Evolutionary conservation across 768 basidiomycete species (phyloP).

Genomic region (Collybia mongolica): DNA sequence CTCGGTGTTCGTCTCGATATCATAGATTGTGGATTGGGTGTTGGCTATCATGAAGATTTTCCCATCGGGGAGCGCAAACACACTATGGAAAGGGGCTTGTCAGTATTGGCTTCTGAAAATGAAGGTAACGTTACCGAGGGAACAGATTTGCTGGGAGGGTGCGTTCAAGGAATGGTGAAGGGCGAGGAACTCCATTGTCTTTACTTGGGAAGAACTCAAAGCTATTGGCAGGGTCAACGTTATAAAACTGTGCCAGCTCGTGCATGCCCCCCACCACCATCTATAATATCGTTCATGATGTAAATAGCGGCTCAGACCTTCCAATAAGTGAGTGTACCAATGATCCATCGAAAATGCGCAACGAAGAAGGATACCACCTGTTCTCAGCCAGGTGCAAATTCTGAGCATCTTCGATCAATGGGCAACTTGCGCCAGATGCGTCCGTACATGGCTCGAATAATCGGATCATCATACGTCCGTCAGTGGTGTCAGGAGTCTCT

Average conservation of each 20-base stretch:
- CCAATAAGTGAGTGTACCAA: slow-evolving; percentile 30
- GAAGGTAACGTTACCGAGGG: slow-evolving; percentile 19
- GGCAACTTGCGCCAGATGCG: slow-evolving; percentile 28
- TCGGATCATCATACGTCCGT: neutral
- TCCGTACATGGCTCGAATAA: slow-evolving; percentile 7
- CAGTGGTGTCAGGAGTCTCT: no score
- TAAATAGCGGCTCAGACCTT: slow-evolving; percentile 8
- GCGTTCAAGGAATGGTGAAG: slow-evolving; percentile 20
- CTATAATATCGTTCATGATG: slow-evolving; percentile 27
- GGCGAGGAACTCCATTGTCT: slow-evolving; percentile 21
- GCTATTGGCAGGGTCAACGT: neutral
- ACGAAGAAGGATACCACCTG: slow-evolving; percentile 42
- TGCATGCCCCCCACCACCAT: neutral
- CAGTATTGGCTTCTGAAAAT: slow-evolving; percentile 6
- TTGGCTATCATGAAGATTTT: slow-evolving; percentile 41
- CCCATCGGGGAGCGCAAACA: slow-evolving; percentile 38
- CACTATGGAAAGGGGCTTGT: slow-evolving; percentile 2
- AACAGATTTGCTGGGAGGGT: slow-evolving; percentile 18
- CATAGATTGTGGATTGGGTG: slow-evolving; percentile 39
- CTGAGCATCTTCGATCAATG: slow-evolving; percentile 23
- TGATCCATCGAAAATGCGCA: slow-evolving; percentile 31
- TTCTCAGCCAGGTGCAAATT: slow-evolving; percentile 26
- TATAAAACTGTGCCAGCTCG: neutral
- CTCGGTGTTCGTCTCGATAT: slow-evolving; percentile 36
- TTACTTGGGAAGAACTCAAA: slow-evolving; percentile 41